phyloP scores from a whole-genome alignment of 2,329 filamentous ascomycete species.

The Colletotrichum godetiae region DNA sequence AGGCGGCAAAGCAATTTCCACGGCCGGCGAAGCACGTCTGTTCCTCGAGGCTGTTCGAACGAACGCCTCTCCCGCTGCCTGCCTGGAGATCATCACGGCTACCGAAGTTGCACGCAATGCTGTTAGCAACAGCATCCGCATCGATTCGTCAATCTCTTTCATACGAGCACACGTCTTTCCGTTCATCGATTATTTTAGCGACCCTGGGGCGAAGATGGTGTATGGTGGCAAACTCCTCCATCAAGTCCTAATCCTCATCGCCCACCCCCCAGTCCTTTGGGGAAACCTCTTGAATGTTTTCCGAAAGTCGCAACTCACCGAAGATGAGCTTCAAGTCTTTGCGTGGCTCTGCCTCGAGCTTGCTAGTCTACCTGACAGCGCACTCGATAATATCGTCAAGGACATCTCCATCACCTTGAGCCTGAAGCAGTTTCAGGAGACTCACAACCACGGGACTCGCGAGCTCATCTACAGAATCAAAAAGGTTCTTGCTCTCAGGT shows the following conservation, averaged over 20 bases:
- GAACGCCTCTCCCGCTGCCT: slow-evolving; percentile 37
- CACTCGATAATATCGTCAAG: slow-evolving; percentile 40
- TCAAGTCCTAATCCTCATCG: slow-evolving; percentile 56
- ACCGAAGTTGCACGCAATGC: slow-evolving; percentile 38
- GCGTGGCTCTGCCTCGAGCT: slow-evolving; percentile 63
- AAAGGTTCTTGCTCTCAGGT: slow-evolving; percentile 48
- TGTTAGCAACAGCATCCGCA: slow-evolving; percentile 41
- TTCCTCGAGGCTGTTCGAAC: slow-evolving; percentile 42
- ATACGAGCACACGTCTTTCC: slow-evolving; percentile 44
- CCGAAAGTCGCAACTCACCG: slow-evolving; percentile 43
- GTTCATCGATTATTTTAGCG: slow-evolving; percentile 52
- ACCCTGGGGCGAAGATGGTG: slow-evolving; percentile 58
- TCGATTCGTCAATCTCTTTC: slow-evolving; percentile 42
- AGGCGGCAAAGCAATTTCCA: slow-evolving; percentile 23
- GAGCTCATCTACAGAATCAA: slow-evolving; percentile 50
- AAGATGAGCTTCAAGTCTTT: slow-evolving; percentile 49
- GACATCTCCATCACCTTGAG: slow-evolving; percentile 43
- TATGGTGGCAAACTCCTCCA: slow-evolving; percentile 61
- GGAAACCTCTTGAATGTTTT: slow-evolving; percentile 47
- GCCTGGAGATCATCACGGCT: slow-evolving; percentile 42
- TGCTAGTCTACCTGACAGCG: slow-evolving; percentile 50
- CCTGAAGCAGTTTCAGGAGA: slow-evolving; percentile 39
- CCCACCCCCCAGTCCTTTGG: slow-evolving; percentile 68
- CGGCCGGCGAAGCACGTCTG: slow-evolving; percentile 38
- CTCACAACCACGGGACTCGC: slow-evolving; percentile 39